Conservation (phyloP, 345 rosid genomes). For the Orychophragmus violaceus region DNA sequence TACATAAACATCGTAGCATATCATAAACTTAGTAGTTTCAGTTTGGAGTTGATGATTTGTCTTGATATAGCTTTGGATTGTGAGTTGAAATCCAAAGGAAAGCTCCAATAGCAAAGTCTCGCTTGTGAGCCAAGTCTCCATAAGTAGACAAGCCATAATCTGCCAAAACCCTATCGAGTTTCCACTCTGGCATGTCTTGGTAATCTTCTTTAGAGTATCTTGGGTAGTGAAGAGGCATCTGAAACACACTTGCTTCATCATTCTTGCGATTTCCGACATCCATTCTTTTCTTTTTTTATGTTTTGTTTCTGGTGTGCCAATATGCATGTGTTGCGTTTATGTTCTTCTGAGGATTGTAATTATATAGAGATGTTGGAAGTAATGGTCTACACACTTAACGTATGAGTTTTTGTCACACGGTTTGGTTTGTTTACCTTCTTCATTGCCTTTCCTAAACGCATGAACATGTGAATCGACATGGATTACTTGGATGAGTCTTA, state of each 20-base stretch:
- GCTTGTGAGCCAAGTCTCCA: conserved; percentile 45
- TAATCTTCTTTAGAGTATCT: conserved; percentile 46
- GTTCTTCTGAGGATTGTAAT: neutral
- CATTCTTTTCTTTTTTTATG: neutral
- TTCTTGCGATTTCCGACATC: conserved; percentile 16
- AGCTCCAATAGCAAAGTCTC: conserved; percentile 62
- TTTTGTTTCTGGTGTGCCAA: neutral
- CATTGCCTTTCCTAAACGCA: conserved; percentile 9
- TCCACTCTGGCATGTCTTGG: conserved; percentile 57
- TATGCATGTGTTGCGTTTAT: neutral
- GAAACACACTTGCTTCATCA: conserved; percentile 27
- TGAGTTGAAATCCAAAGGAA: conserved; percentile 45
- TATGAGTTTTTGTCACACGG: conserved; percentile 23
- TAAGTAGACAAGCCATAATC: conserved; percentile 45
- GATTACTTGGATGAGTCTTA: neutral
- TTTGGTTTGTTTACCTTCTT: conserved; percentile 25
- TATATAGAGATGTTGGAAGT: neutral
- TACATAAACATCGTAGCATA: neutral
- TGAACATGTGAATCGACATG: conserved; percentile 12
- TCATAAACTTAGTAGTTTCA: neutral
- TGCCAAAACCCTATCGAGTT: conserved; percentile 41
- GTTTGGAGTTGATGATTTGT: neutral
- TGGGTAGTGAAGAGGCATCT: conserved; percentile 62
- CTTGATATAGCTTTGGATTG: conserved; percentile 17
- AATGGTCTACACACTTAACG: conserved; percentile 2